Conservation (phyloP, 164 flowering plant species). For the Tetrastigma voinierianum region DNA sequence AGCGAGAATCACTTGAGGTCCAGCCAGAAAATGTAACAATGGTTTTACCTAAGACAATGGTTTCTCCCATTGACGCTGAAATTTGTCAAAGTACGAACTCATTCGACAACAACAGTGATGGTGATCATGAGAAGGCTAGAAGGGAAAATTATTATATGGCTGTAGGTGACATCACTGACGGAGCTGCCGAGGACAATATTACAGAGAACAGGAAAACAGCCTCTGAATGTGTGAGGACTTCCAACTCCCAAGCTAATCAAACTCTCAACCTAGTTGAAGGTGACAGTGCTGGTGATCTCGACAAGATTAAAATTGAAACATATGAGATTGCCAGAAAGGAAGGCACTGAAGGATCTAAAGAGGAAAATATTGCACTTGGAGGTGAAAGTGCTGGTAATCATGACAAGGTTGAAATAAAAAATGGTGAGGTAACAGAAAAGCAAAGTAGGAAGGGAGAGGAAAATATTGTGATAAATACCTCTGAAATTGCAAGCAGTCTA, state of each 20-base stretch:
- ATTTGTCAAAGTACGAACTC: slow-evolving; percentile 6
- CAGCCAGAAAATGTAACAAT: slow-evolving; percentile 8
- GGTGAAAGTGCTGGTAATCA: neutral
- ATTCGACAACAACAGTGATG: neutral
- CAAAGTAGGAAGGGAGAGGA: slow-evolving; percentile 8
- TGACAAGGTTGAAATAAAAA: neutral
- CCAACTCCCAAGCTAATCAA: slow-evolving; percentile 7
- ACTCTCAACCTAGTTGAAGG: neutral
- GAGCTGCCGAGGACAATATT: neutral
- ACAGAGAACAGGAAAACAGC: neutral
- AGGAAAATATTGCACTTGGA: neutral
- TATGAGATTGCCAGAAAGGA: slow-evolving; percentile 8
- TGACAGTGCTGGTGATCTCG: slow-evolving; percentile 13
- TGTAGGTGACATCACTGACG: neutral
- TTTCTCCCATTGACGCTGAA: slow-evolving; percentile 14
- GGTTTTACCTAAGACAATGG: neutral
- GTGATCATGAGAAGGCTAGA: slow-evolving; percentile 18
- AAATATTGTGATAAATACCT: neutral
- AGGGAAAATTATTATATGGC: slow-evolving; percentile 1
- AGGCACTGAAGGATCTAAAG: slow-evolving; percentile 4
- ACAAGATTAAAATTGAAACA: slow-evolving; percentile 11
- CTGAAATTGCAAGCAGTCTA: slow-evolving; percentile 14
- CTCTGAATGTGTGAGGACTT: neutral
- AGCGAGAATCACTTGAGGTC: neutral
- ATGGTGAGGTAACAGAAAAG: neutral